Percentiles rank a stretch among this genome's conserved stretches.
Conservation (phyloP, 495 filamentous ascomycete genomes). For the Penicillium robsamsonii region DNA sequence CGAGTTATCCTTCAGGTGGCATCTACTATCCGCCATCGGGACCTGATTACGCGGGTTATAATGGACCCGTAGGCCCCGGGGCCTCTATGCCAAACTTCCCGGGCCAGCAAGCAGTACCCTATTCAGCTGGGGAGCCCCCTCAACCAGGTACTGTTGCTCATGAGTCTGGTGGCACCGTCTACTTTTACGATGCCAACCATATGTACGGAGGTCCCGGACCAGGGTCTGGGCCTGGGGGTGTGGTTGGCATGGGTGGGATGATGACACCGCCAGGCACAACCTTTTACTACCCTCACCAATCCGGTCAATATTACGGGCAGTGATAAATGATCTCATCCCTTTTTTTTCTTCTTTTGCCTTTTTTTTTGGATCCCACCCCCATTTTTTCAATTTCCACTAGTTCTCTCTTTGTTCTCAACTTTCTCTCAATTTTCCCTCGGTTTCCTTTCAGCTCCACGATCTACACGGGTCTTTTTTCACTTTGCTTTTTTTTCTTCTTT, state of each 20-base stretch:
- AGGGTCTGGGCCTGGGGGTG: slow-evolving; percentile 51
- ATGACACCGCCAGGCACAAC: slow-evolving; percentile 67
- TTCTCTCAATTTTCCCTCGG: slow-evolving; percentile 9
- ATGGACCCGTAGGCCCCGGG: slow-evolving; percentile 48
- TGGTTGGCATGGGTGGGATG: slow-evolving; percentile 76
- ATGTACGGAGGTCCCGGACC: slow-evolving; percentile 50
- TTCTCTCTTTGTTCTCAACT: slow-evolving; percentile 13
- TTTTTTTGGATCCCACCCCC: slow-evolving; percentile 10
- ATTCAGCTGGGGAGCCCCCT: slow-evolving; percentile 46
- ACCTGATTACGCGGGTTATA: slow-evolving; percentile 39
- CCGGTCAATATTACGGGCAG: slow-evolving; percentile 61
- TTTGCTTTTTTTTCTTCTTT: slow-evolving; percentile 18
- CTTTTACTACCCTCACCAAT: slow-evolving; percentile 72
- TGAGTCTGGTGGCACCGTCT: slow-evolving; percentile 91
- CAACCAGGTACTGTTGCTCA: slow-evolving; percentile 77
- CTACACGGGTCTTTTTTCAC: slow-evolving; percentile 10
- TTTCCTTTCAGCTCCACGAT: not conserved
- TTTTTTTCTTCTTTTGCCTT: slow-evolving; percentile 12
- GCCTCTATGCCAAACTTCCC: slow-evolving; percentile 57
- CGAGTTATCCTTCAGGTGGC: slow-evolving; percentile 54
- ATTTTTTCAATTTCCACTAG: slow-evolving; percentile 8
- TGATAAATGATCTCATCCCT: slow-evolving; percentile 26
- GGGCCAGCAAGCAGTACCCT: slow-evolving; percentile 42
- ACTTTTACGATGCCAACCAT: slow-evolving; percentile 83
- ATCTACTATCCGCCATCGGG: slow-evolving; percentile 51